Evolutionary conservation across 2,329 filamentous ascomycete species (phyloP).

Genomic region (Cladosporium sphaerospermum): DNA sequence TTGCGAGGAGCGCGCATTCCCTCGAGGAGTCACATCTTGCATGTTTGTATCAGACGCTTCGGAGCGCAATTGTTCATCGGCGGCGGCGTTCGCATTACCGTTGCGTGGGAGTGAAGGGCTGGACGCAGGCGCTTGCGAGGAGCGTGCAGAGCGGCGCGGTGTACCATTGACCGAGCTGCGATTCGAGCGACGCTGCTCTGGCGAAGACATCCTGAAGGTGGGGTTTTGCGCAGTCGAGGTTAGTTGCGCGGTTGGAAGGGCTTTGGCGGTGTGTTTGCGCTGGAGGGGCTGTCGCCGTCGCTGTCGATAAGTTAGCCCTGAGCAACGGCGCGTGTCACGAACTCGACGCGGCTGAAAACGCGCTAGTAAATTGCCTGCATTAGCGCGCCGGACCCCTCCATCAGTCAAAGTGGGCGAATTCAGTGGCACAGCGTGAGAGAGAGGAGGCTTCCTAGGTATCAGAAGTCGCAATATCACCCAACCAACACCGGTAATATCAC

Average conservation of each 20-base stretch:
- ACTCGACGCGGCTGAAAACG: background rate
- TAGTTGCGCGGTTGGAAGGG: too few species aligned
- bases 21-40: conserved; percentile 37
- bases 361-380: background rate
- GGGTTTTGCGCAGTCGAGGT: background rate
- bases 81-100: conserved; percentile 14
- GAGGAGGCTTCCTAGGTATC: too few species aligned
- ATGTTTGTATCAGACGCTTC: conserved; percentile 34
- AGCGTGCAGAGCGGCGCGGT: conserved; percentile 46
- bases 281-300: background rate
- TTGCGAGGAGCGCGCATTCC: conserved; percentile 40
- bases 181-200: conserved; percentile 48
- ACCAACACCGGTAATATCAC: too few species aligned
- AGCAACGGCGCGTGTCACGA: too few species aligned
- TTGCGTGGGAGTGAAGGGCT: conserved; percentile 31
- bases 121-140: conserved; percentile 46
- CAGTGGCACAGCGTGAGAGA: too few species aligned
- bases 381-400: too few species aligned
- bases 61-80: conserved; percentile 36
- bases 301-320: too few species aligned
- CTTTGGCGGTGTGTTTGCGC: background rate
- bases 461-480: too few species aligned
- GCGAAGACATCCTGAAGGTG: conserved; percentile 54
- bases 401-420: too few species aligned
- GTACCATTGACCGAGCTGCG: conserved; percentile 44